phyloP scores from a whole-genome alignment of 371 early-diverging fungal genomes.

The Mortierella sp. region DNA sequence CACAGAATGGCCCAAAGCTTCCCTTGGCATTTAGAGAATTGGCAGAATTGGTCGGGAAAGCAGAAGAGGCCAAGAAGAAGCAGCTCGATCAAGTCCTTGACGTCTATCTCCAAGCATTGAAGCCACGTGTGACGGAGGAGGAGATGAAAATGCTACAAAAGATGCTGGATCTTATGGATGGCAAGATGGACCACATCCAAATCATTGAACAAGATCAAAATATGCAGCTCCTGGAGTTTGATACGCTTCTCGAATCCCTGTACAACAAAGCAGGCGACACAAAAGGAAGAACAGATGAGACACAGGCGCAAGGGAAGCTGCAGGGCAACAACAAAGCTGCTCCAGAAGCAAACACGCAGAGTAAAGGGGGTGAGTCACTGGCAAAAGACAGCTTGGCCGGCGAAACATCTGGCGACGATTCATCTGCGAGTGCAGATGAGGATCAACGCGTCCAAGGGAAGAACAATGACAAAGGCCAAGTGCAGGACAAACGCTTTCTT shows the following conservation, averaged over 20 bases:
- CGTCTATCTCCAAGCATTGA: neutral
- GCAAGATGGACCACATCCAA: neutral
- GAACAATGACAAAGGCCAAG: slow-evolving; percentile 1
- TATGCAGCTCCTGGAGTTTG: slow-evolving; percentile 5
- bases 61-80: slow-evolving; percentile 2
- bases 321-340: slow-evolving; percentile 8
- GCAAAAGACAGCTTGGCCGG: too few relatives aligned
- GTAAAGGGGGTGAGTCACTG: neutral
- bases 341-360: neutral
- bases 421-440: neutral
- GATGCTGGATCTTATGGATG: slow-evolving; percentile 2
- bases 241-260: slow-evolving; percentile 4
- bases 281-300: neutral
- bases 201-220: neutral
- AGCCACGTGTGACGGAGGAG: slow-evolving; percentile 7
- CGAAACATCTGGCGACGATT: neutral
- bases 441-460: neutral
- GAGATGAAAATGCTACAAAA: slow-evolving; percentile 6
- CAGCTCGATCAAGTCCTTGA: slow-evolving; percentile 7
- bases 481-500: neutral
- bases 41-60: neutral
- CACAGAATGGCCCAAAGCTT: neutral
- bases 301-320: neutral
- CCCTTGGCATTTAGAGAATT: neutral
- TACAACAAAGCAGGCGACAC: neutral